These are phyloP conservation scores for Petunia secreta DNA, from an alignment of 257 asterid genomes.

Conservation along the genomic window DNA sequence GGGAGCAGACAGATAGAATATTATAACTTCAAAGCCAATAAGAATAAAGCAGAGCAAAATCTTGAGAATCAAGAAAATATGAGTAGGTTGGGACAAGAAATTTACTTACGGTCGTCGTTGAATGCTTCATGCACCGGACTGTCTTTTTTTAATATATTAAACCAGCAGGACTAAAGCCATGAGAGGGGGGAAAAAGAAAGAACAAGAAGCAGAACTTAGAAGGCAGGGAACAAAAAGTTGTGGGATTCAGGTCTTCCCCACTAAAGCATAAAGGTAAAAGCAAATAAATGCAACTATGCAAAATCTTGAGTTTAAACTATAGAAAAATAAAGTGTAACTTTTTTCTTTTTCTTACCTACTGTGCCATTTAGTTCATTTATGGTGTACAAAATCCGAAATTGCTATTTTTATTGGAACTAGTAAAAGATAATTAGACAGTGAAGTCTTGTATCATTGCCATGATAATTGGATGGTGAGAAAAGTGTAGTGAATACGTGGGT, in stretches of 20 bases:
- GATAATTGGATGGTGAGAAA: background rate
- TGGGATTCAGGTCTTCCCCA: constrained; percentile 29
- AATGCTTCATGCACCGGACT: no score
- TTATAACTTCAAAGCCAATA: background rate
- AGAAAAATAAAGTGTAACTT: background rate
- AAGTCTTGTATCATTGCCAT: background rate
- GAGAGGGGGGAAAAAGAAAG: background rate
- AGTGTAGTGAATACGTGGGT: background rate
- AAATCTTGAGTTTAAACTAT: background rate
- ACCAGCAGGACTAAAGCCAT: background rate
- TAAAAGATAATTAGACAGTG: background rate
- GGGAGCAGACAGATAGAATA: background rate
- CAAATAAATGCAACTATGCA: background rate
- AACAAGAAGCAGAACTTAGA: background rate
- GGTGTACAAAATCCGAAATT: constrained; percentile 4
- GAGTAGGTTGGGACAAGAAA: background rate
- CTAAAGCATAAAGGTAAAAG: constrained; percentile 21
- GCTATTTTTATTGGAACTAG: background rate
- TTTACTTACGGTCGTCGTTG: background rate
- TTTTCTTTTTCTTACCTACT: background rate
- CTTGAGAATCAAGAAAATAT: constrained; percentile 13
- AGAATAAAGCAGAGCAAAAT: background rate
- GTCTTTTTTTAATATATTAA: no score
- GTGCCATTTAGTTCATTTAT: background rate
- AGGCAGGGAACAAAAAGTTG: background rate